Base-by-base conservation (phyloP, 495 filamentous ascomycete genomes). In the Penicillium salamii region DNA sequence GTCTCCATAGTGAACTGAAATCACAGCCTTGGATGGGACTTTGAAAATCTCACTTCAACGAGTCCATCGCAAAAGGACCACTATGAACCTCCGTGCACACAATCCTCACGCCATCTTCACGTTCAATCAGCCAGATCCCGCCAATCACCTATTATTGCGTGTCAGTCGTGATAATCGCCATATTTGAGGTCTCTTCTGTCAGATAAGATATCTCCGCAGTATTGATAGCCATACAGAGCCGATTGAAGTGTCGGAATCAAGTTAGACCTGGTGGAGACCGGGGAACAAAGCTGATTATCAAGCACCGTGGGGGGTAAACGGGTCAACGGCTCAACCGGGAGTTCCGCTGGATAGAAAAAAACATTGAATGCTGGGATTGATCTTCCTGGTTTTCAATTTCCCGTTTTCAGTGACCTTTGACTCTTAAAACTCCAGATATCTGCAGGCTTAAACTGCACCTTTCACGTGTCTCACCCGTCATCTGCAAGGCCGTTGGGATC, bases 401-500 rank as follows among this genome's bases (percentile, higher is more conserved):
- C n/a, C n/a, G n/a, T n/a, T n/a, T n/a, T n/a, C n/a, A n/a, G n/a
- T n/a, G n/a, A n/a, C n/a, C n/a, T n/a, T n/a, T n/a, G n/a, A n/a
- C n/a, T n/a, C n/a, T n/a, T n/a, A n/a, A n/a, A n/a, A n/a, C n/a
- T n/a, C n/a, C n/a, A n/a, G n/a, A n/a, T n/a, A n/a, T n/a, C n/a
- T n/a, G n/a, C n/a, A n/a, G n/a, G n/a, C n/a, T n/a, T n/a, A n/a
- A 37, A 17, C 9, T 20, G 34, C 34, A 37, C 34, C n/a, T n/a
- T n/a, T n/a, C n/a, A n/a, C n/a, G n/a, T n/a, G 19, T 13, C 20
- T 39, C 8, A 35, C 18, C 19, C 26, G 41, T 12, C 29, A 55
- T 42, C 46, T 57, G 56, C 59, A 57, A 20, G 45, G 42, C 53
- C 59, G 59, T 59, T 59, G 42, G 23, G 55, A 44, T 42, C 52